Evolutionary conservation across 805 yeast species (phyloP), one percentile per base, ranked within the genome.

Genomic region (Ogataea nakhonphanomensis): DNA sequence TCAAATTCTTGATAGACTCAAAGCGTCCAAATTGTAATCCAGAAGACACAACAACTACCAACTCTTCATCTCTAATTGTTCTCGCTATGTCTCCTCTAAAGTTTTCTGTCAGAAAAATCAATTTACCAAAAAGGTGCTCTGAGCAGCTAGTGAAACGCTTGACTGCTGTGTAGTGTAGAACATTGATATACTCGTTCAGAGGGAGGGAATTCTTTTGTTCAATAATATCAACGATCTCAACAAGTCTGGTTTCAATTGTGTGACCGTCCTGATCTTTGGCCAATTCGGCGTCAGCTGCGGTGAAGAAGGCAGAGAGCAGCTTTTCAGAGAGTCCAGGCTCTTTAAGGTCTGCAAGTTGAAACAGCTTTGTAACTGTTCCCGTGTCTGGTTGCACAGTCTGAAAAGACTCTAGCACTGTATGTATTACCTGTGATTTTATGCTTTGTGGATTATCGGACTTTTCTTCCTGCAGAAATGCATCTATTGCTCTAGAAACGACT

Each of bases 341-440:
- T 14, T 43, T 35, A 8, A 45, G 20, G 4, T 50, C 32, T 2
- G 54, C 47, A 13, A 55, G 12, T n/a, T 51, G 38, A 3, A 54
- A 45, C 13, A 63, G 39, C 25, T 42, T 38, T 9, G 54, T 26
- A 7, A 58, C 35, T 2, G 63, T 56, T 24, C 33, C 44, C 1
- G 62, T 52, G 46, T 62, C 66, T 8, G 66, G 64, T 3, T 34
- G 41, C 7, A 49, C 50, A 1, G 44, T 15, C n/a, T 45, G 44
- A 34, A 61, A 59, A 0, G 66, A 62, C 27, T 62, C 65, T 7
- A 62, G 30, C n/a, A 54, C 51, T 13, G 60, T 54, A 8, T 44
- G 41, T 5, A 61, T 54, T 9, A 59, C 57, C 28, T 59, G 50
- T 13, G 43, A 30, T n/a, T 39, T 33, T 22, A 49, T 47, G 27